phyloP scores from a whole-genome alignment of 306 rosid species.

The Glycine tomentella region DNA sequence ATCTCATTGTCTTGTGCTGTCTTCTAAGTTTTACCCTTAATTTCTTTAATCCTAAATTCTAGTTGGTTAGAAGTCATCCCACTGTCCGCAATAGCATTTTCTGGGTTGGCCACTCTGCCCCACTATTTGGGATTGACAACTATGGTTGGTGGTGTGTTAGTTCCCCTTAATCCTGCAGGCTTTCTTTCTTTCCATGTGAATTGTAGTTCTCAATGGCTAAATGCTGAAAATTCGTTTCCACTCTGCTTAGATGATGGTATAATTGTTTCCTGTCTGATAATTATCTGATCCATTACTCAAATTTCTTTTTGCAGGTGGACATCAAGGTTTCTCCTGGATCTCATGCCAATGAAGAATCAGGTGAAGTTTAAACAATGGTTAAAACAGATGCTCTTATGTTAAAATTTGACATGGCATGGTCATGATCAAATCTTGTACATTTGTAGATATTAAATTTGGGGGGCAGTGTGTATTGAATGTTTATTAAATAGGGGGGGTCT shows the following conservation, averaged over 20 bases:
- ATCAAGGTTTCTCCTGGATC: slow-evolving; percentile 97
- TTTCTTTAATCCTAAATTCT: not conserved
- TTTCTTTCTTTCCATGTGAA: slow-evolving; percentile 16
- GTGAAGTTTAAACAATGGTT: slow-evolving; percentile 51
- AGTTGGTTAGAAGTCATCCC: not conserved
- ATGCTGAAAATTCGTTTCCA: slow-evolving; percentile 15
- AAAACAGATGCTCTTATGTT: not conserved
- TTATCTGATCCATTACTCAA: slow-evolving; percentile 38
- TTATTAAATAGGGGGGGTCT: not conserved
- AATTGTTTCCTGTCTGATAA: slow-evolving; percentile 21
- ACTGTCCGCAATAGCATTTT: not conserved
- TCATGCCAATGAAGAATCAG: slow-evolving; percentile 92
- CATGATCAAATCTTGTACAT: not conserved
- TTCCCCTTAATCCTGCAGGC: not conserved
- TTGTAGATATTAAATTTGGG: not conserved
- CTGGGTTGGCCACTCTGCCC: not conserved
- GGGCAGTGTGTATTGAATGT: not conserved
- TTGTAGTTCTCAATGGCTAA: not conserved
- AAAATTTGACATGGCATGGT: not conserved
- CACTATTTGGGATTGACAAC: not conserved
- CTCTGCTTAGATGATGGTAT: slow-evolving; percentile 18
- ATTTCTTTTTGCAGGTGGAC: slow-evolving; percentile 75
- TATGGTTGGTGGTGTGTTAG: slow-evolving; percentile 6
- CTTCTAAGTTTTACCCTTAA: not conserved
- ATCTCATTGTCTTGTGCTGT: not conserved